These are phyloP conservation scores for Ophiocordyceps unilateralis DNA, from an alignment of 2,329 filamentous ascomycete species.

Conservation along the genomic window DNA sequence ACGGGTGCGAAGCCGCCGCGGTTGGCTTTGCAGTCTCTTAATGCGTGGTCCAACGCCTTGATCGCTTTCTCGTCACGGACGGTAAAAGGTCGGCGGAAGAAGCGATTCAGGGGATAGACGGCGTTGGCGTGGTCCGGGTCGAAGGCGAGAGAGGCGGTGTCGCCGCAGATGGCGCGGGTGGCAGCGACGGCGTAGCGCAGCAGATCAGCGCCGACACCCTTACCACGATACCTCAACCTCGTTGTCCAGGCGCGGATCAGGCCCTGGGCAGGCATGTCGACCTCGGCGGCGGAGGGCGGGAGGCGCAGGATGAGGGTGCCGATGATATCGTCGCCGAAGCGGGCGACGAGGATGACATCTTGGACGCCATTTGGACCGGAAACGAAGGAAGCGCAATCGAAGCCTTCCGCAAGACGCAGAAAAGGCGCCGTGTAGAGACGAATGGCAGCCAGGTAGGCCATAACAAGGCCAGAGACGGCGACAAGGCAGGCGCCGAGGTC, in stretches of 20 bases:
- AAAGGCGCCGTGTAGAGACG: constrained; percentile 46
- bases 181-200: constrained; percentile 53
- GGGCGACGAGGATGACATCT: constrained; percentile 44
- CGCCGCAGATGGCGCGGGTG: constrained; percentile 45
- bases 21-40: constrained; percentile 7
- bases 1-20: constrained; percentile 2
- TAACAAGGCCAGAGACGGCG: constrained; percentile 40
- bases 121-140: constrained; percentile 63
- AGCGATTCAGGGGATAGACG: constrained; percentile 33
- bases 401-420: constrained; percentile 40
- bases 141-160: constrained; percentile 46
- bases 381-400: constrained; percentile 46
- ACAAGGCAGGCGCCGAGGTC: constrained; percentile 38
- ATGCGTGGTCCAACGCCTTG: constrained; percentile 20
- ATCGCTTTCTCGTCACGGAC: constrained; percentile 36
- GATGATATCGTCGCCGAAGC: constrained; percentile 50
- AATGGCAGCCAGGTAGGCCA: constrained; percentile 43
- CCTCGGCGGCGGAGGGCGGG: constrained; percentile 11
- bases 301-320: constrained; percentile 52
- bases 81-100: constrained; percentile 42
- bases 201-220: constrained; percentile 54
- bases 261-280: constrained; percentile 27
- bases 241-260: constrained; percentile 72
- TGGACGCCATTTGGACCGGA: constrained; percentile 12
- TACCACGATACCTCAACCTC: constrained; percentile 46